Evolutionary conservation across 2,329 filamentous ascomycete genomes (phyloP), one percentile per base, ranked within the genome.

Genomic region (Phialophora expanda): DNA sequence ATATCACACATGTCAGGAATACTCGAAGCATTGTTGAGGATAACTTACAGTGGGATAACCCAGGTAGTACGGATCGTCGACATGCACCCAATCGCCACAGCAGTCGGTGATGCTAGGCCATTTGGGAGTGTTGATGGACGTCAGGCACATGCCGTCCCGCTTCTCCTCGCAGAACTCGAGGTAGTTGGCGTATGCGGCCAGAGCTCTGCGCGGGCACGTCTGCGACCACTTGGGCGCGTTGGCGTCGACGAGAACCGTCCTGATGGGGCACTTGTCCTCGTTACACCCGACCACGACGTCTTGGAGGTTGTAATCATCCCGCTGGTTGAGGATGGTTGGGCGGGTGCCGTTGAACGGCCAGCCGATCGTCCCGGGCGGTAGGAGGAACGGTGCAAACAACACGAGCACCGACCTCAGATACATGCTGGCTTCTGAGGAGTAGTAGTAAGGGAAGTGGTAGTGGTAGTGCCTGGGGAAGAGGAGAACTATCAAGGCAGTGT

Each of bases 71-170:
- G 56, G 56, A 9, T 53, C 58, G 12, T 54, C 50, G 46, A 53
- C 22, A 24, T 34, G 20, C 11, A 61, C 48, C 58, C 58, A 61
- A 28, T 38, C 20, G 22, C 58, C 48, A 22, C 58, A 61, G 58
- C 58, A 61, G 26, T 17, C 11, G 4, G 30, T 12, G 8, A 61
- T 54, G n/a, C 14, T 11, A 44, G 48, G 46, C 26, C 24, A n/a
- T 11, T 14, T 54, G 11, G 7, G 7, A 24, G 7, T 9, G 46
- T 46, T 28, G 22, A 26, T 24, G 58, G 32, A 5, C 46, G 20
- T 7, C 28, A 26, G 14, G n/a, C 30, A 54, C 58, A n/a, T 34
- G 28, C 48, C n/a, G 28, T 12, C 30, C 5, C 22, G 20, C 22
- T 26, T 30, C n/a, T 53, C 48, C 48, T 32, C 17, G 48, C 28